Evolutionary conservation across 2,329 filamentous ascomycete genomes (phyloP), one percentile per base, ranked within the genome.

Genomic region (Conoideocrella luteorostrata): DNA sequence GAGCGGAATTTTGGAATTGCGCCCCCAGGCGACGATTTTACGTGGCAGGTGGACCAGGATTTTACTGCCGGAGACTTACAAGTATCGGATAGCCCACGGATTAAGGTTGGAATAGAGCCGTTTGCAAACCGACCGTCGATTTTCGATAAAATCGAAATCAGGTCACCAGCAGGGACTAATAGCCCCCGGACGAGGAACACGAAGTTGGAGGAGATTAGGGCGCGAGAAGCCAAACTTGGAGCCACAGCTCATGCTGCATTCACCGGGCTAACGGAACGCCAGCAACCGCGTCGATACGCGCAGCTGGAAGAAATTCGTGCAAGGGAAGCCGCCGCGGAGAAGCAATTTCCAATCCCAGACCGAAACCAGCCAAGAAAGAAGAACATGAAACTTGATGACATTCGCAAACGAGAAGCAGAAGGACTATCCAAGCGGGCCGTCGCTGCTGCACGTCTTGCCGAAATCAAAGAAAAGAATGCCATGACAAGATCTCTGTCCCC

Each of bases 1-100:
- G 17, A 24, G 20, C 18, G 33, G 38, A 37, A 38, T n/a, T 26
- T 20, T 5, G 20, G 30, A 13, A 36, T 48, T 39, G 43, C 50
- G 5, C 73, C 72, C 0, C 74, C 75, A 0, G 69, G 72, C 41
- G 77, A 74, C 56, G 73, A 69, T 50, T 75, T 70, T 45, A 71
- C 68, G 7, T 80, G 75, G 76, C 63, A 78, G 44, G 58, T 77
- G 6, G 76, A 80, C 26, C 69, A 71, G 5, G 77, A 80, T 43
- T 78, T 80, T 50, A 79, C 77, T 1, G 75, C 70, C 10, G 67
- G 69, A 33, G 75, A 79, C 46, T 47, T 79, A 30, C 74, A 78
- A 45, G 55, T 75, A 26, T 80, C 77, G 0, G 66, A 73, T 49
- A 80, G 75, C 48, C 76, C 76, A n/a, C 70, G 72, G 24, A 67